Evolutionary conservation across 176 grass and related monocot species (phyloP).

Genomic region (Leersia perrieri): DNA sequence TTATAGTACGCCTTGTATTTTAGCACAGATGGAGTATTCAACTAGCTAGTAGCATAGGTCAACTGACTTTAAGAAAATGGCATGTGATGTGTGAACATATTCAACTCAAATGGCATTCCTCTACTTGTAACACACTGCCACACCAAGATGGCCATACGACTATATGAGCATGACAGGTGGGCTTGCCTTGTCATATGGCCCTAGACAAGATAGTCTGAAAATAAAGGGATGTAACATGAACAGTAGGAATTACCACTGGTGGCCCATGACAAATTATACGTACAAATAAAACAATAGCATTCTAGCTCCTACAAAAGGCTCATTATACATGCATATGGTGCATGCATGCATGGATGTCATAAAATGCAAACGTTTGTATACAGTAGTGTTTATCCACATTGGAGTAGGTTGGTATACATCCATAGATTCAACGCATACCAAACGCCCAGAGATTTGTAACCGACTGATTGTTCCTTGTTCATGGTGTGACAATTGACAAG

Average conservation of each 20-base stretch:
- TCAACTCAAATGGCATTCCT: not conserved
- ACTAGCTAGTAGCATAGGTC: too few relatives aligned
- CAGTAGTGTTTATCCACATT: not conserved
- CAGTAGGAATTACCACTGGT: too few relatives aligned
- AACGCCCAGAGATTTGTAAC: not conserved
- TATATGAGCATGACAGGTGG: not conserved
- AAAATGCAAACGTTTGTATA: not conserved
- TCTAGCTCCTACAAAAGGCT: not conserved
- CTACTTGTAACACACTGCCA: not conserved
- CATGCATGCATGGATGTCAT: not conserved
- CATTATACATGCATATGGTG: not conserved
- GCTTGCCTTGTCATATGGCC: not conserved
- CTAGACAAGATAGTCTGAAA: not conserved
- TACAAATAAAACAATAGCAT: too few relatives aligned
- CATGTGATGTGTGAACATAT: not conserved
- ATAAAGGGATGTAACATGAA: not conserved
- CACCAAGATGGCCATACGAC: not conserved
- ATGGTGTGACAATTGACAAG: slow-evolving; percentile 9
- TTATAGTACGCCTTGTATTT: too few relatives aligned
- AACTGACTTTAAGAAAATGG: not conserved
- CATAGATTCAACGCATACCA: not conserved
- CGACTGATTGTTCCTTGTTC: slow-evolving; percentile 6
- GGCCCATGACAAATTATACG: too few relatives aligned
- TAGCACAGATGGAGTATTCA: too few relatives aligned
- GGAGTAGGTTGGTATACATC: not conserved